A percentile compares a stretch with the other conserved stretches of the same genome.
Evolutionary conservation across 108 stramenopile species (phyloP).

Genomic region (Cyclotella baltica): DNA sequence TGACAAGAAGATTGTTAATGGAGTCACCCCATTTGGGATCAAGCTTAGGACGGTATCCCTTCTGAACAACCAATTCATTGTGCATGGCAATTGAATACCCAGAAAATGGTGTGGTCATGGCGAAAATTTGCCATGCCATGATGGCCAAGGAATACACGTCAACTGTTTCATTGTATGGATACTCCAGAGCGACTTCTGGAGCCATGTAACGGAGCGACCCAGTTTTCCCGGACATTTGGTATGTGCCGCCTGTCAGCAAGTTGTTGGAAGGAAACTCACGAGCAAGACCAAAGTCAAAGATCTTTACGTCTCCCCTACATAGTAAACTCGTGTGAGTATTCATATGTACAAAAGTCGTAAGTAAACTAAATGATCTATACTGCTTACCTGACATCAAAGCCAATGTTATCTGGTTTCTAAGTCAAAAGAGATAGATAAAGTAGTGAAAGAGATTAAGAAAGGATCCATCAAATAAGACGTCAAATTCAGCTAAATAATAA

Average conservation of each 20-base stretch:
- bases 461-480: not conserved
- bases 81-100: constrained; percentile 68
- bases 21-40: constrained; percentile 66
- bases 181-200: constrained; percentile 75
- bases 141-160: constrained; percentile 91
- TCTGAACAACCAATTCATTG: constrained; percentile 60
- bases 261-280: constrained; percentile 37
- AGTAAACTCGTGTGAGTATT: too few relatives aligned
- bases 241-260: constrained; percentile 30
- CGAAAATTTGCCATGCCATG: constrained; percentile 83
- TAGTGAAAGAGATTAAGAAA: not conserved
- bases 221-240: constrained; percentile 64
- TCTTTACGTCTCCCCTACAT: constrained; percentile 64
- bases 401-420: constrained; percentile 55
- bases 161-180: constrained; percentile 87
- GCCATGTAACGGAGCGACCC: constrained; percentile 31
- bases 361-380: constrained; percentile 41
- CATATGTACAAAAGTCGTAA: not conserved
- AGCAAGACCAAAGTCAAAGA: constrained; percentile 80
- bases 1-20: constrained; percentile 26
- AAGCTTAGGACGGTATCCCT: constrained; percentile 64
- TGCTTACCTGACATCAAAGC: constrained; percentile 52
- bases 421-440: not conserved
- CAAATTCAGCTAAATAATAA: not conserved
- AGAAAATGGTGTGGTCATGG: constrained; percentile 71